Evolutionary conservation across 257 asterid genomes (phyloP).

Genomic region (Capsicum pubescens): DNA sequence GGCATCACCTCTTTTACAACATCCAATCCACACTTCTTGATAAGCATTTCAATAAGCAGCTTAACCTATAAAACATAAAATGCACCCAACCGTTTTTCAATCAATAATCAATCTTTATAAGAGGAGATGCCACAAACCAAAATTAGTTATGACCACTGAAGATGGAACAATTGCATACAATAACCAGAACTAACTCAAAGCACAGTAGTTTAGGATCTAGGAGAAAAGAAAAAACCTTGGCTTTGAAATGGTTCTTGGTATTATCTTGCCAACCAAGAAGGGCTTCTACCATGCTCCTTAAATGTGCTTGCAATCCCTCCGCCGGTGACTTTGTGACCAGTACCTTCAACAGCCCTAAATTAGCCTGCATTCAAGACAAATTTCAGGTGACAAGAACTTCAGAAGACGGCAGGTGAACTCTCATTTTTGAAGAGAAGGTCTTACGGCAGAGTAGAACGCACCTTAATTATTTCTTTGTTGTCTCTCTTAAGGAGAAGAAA

Average conservation of each 20-base stretch:
- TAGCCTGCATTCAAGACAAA: slow-evolving; percentile 62
- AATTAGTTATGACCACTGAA: background rate
- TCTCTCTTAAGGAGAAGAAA: slow-evolving; percentile 84
- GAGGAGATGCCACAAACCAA: background rate
- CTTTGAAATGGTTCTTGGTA: slow-evolving; percentile 86
- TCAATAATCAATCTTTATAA: background rate
- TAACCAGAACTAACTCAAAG: slow-evolving; percentile 17
- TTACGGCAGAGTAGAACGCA: slow-evolving; percentile 11
- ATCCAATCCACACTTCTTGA: slow-evolving; percentile 91
- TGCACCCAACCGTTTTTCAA: slow-evolving; percentile 5
- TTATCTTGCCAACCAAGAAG: slow-evolving; percentile 78
- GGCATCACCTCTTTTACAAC: slow-evolving; percentile 95
- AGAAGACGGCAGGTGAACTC: slow-evolving; percentile 6
- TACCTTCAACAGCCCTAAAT: slow-evolving; percentile 88
- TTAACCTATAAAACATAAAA: slow-evolving; percentile 59
- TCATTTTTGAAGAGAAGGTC: background rate
- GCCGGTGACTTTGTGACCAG: slow-evolving; percentile 86
- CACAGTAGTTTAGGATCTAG: slow-evolving; percentile 21
- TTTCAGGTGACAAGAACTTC: slow-evolving; percentile 27
- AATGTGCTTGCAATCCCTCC: slow-evolving; percentile 73
- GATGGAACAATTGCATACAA: background rate
- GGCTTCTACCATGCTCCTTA: slow-evolving; percentile 80
- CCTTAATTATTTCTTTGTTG: slow-evolving; percentile 90
- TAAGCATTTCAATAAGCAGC: slow-evolving; percentile 89
- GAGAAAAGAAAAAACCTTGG: slow-evolving; percentile 60